A percentile compares a stretch with the other conserved stretches of the same genome.
Evolutionary conservation across 306 rosid genomes (phyloP).

Genomic region (Cucumis melo): DNA sequence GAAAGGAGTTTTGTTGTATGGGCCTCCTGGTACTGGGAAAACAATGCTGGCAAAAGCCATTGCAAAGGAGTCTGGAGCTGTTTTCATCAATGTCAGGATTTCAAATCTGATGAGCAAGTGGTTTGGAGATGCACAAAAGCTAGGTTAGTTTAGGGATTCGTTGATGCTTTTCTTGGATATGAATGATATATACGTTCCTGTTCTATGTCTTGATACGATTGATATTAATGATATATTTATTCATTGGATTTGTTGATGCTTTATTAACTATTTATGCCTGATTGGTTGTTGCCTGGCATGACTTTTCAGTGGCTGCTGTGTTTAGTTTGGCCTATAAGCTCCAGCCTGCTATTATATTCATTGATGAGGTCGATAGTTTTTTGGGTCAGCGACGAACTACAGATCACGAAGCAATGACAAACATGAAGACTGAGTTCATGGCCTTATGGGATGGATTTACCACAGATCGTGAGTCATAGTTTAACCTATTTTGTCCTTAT

Average conservation of each 20-base stretch:
- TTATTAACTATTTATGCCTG: not conserved
- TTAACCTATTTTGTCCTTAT: not conserved
- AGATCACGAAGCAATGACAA: slow-evolving; percentile 90
- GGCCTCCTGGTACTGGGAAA: slow-evolving; percentile 99
- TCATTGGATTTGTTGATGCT: not conserved
- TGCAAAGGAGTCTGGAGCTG: slow-evolving; percentile 94
- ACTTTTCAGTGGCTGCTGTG: slow-evolving; percentile 76
- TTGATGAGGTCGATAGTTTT: slow-evolving; percentile 97
- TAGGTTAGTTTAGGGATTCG: slow-evolving; percentile 38
- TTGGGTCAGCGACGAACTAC: slow-evolving; percentile 89
- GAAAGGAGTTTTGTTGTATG: slow-evolving; percentile 81
- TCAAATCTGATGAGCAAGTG: slow-evolving; percentile 99
- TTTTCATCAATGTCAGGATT: slow-evolving; percentile 79
- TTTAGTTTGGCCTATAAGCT: slow-evolving; percentile 96
- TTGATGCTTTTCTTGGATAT: not conserved
- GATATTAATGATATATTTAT: too few relatives aligned
- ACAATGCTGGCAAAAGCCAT: slow-evolving; percentile 99
- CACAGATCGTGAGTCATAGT: slow-evolving; percentile 69
- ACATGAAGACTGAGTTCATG: slow-evolving; percentile 99
- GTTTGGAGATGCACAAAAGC: slow-evolving; percentile 99
- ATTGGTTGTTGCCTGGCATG: slow-evolving; percentile 5
- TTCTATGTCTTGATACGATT: too few relatives aligned
- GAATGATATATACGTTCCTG: too few relatives aligned
- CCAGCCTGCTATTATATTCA: slow-evolving; percentile 96
- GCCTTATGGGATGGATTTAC: slow-evolving; percentile 98